Evolutionary conservation across 306 rosid genomes (phyloP), one percentile per base, ranked within the genome.

Genomic region (Fagus crenata): DNA sequence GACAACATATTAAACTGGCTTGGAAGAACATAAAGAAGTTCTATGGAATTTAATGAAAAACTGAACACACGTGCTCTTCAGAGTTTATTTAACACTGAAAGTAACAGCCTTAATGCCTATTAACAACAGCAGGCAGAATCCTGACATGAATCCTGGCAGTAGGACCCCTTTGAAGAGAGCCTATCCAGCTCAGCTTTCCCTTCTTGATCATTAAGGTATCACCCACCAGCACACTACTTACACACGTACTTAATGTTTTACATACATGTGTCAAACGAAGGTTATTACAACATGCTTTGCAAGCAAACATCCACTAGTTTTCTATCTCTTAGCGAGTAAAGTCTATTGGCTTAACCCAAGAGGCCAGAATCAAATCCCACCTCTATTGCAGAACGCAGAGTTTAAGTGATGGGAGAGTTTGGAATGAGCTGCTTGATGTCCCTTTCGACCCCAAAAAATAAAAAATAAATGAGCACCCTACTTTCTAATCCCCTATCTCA

Each of bases 201-300:
- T 46, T 67, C 53, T 39, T 31, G 67, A 22, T 51, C 61, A 67
- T 71, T 71, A 40, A 49, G 68, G 68, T 56, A 55, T 54, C 61
- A 74, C 54, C 33, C 61, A 74, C 54, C 33, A 53, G 67, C 41
- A 75, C 36, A n/a, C 55, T 22, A 28, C n/a, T 56, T 59, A 53
- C 60, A 41, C 64, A 9, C 0, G 51, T 46, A 46, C 51, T 69
- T 37, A 9, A 14, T 33, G 70, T 59, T 73, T 58, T 60, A 77
- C 59, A 67, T 41, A 31, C 61, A 78, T 70, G 22, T 71, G 55
- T 2, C 39, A 63, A 53, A 36, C 37, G 67, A 22, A 77, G 58
- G 74, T 56, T 71, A 74, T 1, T 58, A 39, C 53, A 72, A 83
- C 84, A 28, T 43, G 58, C 78, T 58, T 58, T 69, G 60, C 49